These are phyloP conservation scores for Diatrype stigma DNA, from an alignment of 2,329 filamentous ascomycete genomes.

Conservation along the genomic window DNA sequence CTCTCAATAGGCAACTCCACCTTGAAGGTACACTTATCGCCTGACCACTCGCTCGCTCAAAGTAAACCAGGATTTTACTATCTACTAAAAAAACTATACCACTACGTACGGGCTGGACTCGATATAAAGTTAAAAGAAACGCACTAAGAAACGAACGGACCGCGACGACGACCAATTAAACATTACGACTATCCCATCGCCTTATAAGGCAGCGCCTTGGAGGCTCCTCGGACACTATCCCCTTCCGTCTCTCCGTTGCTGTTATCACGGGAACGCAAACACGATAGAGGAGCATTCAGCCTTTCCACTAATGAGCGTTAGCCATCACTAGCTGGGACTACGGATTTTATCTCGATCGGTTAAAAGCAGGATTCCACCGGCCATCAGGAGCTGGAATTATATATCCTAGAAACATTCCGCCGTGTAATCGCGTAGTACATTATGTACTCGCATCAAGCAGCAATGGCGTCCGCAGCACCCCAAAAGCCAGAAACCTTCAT, in stretches of 20 bases:
- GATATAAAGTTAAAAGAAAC: conserved; percentile 15
- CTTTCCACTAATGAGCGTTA: neutral
- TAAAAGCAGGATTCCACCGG: conserved; percentile 5
- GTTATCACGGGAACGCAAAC: neutral
- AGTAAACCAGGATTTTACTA: conserved; percentile 35
- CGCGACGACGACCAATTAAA: conserved; percentile 1
- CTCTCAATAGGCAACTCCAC: conserved; percentile 29
- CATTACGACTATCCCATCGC: neutral
- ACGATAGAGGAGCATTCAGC: neutral
- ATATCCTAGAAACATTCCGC: conserved; percentile 6
- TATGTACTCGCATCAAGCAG: conserved; percentile 80
- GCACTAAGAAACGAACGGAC: conserved; percentile 5
- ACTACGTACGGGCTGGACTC: conserved; percentile 43
- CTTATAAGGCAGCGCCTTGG: conserved; percentile 19
- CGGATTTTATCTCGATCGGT: neutral
- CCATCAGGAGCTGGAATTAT: neutral
- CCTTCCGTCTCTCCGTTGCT: neutral
- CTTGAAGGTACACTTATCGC: conserved; percentile 35
- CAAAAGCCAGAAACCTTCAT: conserved; percentile 99
- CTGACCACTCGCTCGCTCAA: conserved; percentile 44
- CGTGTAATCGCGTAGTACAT: conserved; percentile 22
- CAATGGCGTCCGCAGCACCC: conserved; percentile 73
- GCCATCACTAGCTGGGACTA: neutral
- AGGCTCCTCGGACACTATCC: too few species aligned
- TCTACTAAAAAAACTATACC: conserved; percentile 15